phyloP scores from a whole-genome alignment of 1,284 basidiomycete genomes.

The Malassezia japonica region DNA sequence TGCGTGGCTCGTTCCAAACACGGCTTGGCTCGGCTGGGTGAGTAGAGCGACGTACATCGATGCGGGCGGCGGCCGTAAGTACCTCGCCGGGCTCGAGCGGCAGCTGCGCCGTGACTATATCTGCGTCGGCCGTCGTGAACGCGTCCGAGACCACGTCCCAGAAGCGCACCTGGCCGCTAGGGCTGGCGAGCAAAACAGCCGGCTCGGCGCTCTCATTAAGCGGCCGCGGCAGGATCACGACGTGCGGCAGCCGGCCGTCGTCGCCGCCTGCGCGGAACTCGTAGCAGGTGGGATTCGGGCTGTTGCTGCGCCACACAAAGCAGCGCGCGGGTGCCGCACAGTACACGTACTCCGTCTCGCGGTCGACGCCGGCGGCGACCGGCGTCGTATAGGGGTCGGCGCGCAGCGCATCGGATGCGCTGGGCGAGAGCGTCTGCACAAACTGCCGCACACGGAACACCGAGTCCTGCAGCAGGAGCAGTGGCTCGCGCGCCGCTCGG shows the following conservation, averaged over 20 bases:
- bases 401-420: conserved; percentile 3
- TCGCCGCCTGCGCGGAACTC: background rate
- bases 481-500: background rate
- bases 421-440: background rate
- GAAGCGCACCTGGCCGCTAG: conserved; percentile 3
- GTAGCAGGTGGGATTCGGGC: conserved; percentile 4
- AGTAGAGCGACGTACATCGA: background rate
- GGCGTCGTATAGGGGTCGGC: conserved; percentile 9
- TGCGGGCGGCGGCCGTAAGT: conserved; percentile 4
- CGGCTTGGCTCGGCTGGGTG: conserved; percentile 8
- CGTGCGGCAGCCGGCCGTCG: background rate
- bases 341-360: conserved; percentile 11
- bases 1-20: conserved; percentile 5
- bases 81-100: conserved; percentile 6
- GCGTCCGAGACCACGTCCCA: conserved; percentile 16
- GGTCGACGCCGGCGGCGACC: conserved; percentile 10
- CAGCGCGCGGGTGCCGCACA: background rate
- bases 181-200: conserved; percentile 8
- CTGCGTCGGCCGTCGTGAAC: background rate
- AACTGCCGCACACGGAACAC: conserved; percentile 8
- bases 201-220: conserved; percentile 15
- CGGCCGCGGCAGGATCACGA: conserved; percentile 11
- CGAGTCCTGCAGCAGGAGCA: conserved; percentile 13
- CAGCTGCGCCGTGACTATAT: background rate
- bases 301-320: conserved; percentile 11